Conservation (phyloP, 441 rosid species). For the Francoa sonchifolia region DNA sequence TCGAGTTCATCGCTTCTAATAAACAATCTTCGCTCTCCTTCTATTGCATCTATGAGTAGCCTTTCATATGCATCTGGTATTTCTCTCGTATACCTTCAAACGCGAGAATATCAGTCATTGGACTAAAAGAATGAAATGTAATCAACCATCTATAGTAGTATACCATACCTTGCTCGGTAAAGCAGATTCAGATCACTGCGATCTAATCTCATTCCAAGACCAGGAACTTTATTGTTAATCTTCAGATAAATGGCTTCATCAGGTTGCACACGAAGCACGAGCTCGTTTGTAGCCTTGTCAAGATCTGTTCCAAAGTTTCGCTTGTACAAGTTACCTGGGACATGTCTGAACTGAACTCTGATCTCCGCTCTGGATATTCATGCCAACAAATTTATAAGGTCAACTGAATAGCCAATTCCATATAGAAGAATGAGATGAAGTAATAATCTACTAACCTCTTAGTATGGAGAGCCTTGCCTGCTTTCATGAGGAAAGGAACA, state of each 20-base stretch:
- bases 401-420: background rate
- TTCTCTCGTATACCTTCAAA: constrained; percentile 54
- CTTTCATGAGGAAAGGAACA: constrained; percentile 87
- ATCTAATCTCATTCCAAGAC: constrained; percentile 87
- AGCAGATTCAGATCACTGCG: constrained; percentile 79
- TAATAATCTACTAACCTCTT: constrained; percentile 26
- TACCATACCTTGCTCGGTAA: constrained; percentile 44
- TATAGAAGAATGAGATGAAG: too few relatives aligned
- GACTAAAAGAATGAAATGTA: background rate
- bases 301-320: constrained; percentile 51
- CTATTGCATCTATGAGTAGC: constrained; percentile 73
- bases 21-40: constrained; percentile 77
- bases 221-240: constrained; percentile 92
- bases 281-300: constrained; percentile 77
- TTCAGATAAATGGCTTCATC: constrained; percentile 88
- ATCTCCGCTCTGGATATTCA: constrained; percentile 62
- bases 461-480: constrained; percentile 81
- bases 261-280: constrained; percentile 87
- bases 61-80: constrained; percentile 93
- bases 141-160: background rate
- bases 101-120: background rate
- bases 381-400: constrained; percentile 1
- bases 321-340: constrained; percentile 78
- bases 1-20: constrained; percentile 89
- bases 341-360: constrained; percentile 89